Conservation (phyloP, 768 basidiomycete species). For the Russula emetica region DNA sequence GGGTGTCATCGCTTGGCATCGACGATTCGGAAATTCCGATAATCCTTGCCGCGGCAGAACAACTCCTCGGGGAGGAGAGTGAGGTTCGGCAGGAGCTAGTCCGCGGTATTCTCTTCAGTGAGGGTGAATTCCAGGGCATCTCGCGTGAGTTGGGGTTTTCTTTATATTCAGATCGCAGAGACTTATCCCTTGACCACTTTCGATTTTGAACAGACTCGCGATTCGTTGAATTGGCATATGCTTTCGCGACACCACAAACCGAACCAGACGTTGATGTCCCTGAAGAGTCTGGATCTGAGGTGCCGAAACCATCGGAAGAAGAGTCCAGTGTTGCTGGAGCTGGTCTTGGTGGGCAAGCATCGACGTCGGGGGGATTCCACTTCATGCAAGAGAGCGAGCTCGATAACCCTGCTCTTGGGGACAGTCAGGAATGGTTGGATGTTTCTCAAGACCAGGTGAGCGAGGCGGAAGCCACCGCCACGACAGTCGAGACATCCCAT, state of each 20-base stretch:
- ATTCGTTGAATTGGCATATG: conserved; percentile 52
- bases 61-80: conserved; percentile 52
- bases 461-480: conserved; percentile 4
- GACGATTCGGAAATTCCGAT: conserved; percentile 51
- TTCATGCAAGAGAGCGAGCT: conserved; percentile 83
- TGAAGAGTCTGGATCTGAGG: conserved; percentile 13
- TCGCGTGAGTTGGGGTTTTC: conserved; percentile 46
- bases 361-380: conserved; percentile 50
- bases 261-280: conserved; percentile 14
- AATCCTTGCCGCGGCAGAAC: conserved; percentile 49
- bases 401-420: conserved; percentile 40
- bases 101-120: conserved; percentile 51
- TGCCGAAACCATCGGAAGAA: conserved; percentile 13
- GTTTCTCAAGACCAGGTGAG: conserved; percentile 16
- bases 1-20: conserved; percentile 41
- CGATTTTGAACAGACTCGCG: conserved; percentile 47
- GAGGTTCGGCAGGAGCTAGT: conserved; percentile 50
- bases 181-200: conserved; percentile 5
- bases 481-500: conserved; percentile 8
- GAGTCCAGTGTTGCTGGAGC: conserved; percentile 19
- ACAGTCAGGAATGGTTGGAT: conserved; percentile 27
- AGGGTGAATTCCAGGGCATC: conserved; percentile 59
- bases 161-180: conserved; percentile 12
- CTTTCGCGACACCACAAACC: conserved; percentile 46
- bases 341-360: conserved; percentile 41